phyloP scores from a whole-genome alignment of 2,329 filamentous ascomycete species.

The Claviceps africana region DNA sequence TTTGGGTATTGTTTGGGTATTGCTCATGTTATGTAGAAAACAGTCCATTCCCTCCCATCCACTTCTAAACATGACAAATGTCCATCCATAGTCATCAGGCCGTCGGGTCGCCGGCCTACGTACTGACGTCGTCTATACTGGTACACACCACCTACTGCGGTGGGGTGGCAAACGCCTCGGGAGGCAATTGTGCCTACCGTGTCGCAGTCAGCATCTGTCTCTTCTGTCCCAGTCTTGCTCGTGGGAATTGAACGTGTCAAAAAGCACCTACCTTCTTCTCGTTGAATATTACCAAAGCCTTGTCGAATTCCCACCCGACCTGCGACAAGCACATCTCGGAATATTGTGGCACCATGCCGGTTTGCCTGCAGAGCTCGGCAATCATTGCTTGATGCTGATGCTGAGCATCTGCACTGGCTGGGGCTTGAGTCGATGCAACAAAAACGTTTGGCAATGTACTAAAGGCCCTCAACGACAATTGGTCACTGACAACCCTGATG shows the following conservation, averaged over 20 bases:
- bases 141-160: conserved; percentile 1
- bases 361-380: conserved; percentile 60
- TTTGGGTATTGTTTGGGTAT: background rate
- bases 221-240: no score
- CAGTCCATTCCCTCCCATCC: background rate
- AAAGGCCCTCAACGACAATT: conserved; percentile 59
- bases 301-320: conserved; percentile 66
- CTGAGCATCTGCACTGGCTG: conserved; percentile 22
- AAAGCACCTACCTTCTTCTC: conserved; percentile 49
- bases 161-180: conserved; percentile 13
- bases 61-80: background rate
- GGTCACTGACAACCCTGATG: conserved; percentile 67
- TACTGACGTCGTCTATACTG: background rate
- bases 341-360: conserved; percentile 66
- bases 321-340: conserved; percentile 69
- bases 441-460: conserved; percentile 32
- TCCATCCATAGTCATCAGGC: background rate
- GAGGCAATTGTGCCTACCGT: conserved; percentile 12
- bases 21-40: background rate
- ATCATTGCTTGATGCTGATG: conserved; percentile 57
- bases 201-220: background rate
- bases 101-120: background rate
- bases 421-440: conserved; percentile 14
- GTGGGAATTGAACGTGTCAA: background rate
- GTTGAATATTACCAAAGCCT: conserved; percentile 61